Base-by-base conservation (phyloP, 768 basidiomycete species). In the Pulveroboletus sp. region DNA sequence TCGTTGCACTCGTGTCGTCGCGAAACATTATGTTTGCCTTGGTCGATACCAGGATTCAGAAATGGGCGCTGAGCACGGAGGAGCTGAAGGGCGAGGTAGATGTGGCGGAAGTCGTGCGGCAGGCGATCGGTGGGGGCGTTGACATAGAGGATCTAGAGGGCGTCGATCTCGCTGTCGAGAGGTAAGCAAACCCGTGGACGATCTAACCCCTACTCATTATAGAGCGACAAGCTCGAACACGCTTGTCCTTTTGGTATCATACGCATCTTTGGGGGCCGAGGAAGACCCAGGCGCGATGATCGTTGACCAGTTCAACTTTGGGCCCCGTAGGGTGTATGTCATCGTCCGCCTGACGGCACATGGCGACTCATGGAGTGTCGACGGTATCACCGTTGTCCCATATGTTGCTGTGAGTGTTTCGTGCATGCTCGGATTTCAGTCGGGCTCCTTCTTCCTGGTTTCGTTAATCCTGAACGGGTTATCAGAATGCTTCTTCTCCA, bases 61-160 rank as follows among this genome's bases (percentile, higher is more conserved):
- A 74, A 50, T 92, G 89, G 89, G 36, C 50, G n/a, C 27, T 68
- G 12, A 51, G 49, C 34, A 78, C 73, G 26, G 87, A 89, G 59
- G 81, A 86, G 50, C 60, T 85, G 23, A 57, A 75, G 3, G 49
- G 76, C 30, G 85, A 88, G 53, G 68, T 70, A 36, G 83, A 87
- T 52, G 60, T 86, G n/a, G 71, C 73, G 0, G 71, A 58, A 0
- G 67, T 79, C 17, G 68, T 85, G 10, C 70, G 73, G 6, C 61
- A 71, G 1, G 78, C 77, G 17, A 65, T 89, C 19, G 65, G 76
- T 34, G 67, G 71, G 29, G 69, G 69, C 0, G 73, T 79, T 43
- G 64, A 71, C 7, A 73, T 75, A 49, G 68, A 88, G 35, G 87
- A 89, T 56, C 68, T 92, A 4, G 89, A 92, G 61, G 66, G 90